Evolutionary conservation across 148 eudicot genomes (phyloP).

Genomic region (Rhododendron williamsianum): DNA sequence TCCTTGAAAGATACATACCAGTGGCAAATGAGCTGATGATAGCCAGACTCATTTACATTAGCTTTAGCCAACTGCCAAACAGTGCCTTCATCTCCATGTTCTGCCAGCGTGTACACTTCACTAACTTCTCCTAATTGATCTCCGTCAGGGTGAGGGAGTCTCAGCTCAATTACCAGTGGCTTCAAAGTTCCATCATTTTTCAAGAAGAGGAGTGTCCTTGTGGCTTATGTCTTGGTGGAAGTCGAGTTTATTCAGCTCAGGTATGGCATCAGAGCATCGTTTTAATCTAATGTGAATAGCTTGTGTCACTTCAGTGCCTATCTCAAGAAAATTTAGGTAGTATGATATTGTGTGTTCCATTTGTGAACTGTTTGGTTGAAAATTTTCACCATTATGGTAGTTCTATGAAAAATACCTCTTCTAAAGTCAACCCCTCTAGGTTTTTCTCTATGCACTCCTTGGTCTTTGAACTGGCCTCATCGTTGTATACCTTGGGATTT

Average conservation of each 20-base stretch:
- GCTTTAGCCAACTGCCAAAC: slow-evolving; percentile 85
- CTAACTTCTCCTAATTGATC: slow-evolving; percentile 48
- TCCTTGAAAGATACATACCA: slow-evolving; percentile 39
- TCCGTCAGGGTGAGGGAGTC: slow-evolving; percentile 57
- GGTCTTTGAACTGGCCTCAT: slow-evolving; percentile 59
- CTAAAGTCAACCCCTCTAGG: slow-evolving; percentile 39
- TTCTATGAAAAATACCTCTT: slow-evolving; percentile 36
- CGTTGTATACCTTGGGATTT: slow-evolving; percentile 46
- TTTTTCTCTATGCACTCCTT: slow-evolving; percentile 39
- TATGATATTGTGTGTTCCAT: not conserved
- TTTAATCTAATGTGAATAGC: slow-evolving; percentile 68
- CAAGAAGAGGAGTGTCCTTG: slow-evolving; percentile 58
- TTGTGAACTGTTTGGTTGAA: no score
- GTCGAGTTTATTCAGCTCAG: slow-evolving; percentile 24
- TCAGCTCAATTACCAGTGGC: slow-evolving; percentile 70
- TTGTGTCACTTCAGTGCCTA: slow-evolving; percentile 49
- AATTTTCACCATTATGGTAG: not conserved
- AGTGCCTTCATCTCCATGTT: slow-evolving; percentile 50
- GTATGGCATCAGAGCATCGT: slow-evolving; percentile 55
- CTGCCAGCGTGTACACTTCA: slow-evolving; percentile 55
- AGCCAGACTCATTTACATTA: slow-evolving; percentile 68
- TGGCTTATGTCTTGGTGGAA: slow-evolving; percentile 53
- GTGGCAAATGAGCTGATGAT: slow-evolving; percentile 78
- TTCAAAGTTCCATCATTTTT: slow-evolving; percentile 24
- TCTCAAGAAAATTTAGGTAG: not conserved